Base-by-base conservation (phyloP, 768 basidiomycete species). In the Xanthoconium purpureum region DNA sequence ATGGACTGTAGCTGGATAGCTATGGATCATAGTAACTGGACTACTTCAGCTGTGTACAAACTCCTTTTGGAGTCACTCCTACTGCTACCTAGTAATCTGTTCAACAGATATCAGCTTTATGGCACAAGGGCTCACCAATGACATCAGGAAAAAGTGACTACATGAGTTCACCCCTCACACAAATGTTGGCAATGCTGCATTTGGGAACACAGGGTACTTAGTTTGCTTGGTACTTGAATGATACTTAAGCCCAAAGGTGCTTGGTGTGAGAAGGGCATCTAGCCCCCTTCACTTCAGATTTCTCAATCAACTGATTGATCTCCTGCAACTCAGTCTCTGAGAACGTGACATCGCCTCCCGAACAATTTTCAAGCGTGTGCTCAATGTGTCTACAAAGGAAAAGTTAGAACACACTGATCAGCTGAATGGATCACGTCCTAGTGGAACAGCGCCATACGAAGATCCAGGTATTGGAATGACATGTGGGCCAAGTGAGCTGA, bases 381-480 rank as follows among this genome's bases (percentile, higher is more conserved):
- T 74, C 66, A 18, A 67, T 64, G 18, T 68, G 65, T 53, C 70
- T 75, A 48, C 14, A 24, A 2, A 24, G 24, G 24, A 24, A n/a
- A n/a, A n/a, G n/a, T n/a, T n/a, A n/a, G 12, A 13, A 5, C 4
- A 40, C 24, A n/a, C 3, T 15, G 17, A 53, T 63, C 33, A 62
- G 50, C 28, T 24, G 17, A 30, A 50, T 24, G 35, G 12, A n/a
- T 15, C n/a, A 36, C 20, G 15, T 18, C 28, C 9, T 5, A 20
- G 33, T 3, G 17, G 13, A 48, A 58, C 6, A 29, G 20, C 54
- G 12, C 61, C 74, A 47, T 64, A 75, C 75, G 74, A 75, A 33
- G 76, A 78, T 45, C 81, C 81, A 6, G 80, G 79, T 18, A 82
- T 71, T 2, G 80, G 80, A 56, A 83, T 78, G 33, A 80, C 74